Percentiles rank a stretch among this genome's conserved stretches.
Evolutionary conservation across 768 basidiomycete species (phyloP).

Genomic region (Tricholoma terreum): DNA sequence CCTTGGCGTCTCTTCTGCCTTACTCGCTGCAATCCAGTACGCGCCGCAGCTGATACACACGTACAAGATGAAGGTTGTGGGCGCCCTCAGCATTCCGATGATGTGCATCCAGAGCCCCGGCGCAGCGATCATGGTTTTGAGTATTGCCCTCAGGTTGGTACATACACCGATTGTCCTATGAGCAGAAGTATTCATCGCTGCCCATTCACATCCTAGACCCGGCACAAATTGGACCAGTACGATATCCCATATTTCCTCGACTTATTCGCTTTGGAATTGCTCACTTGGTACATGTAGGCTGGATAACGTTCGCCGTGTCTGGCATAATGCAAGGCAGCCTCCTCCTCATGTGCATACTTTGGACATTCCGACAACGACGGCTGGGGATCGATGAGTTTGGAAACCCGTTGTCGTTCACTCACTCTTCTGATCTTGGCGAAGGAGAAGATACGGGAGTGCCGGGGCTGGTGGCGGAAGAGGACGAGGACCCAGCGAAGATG

Average conservation of each 20-base stretch:
- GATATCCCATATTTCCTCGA: constrained; percentile 13
- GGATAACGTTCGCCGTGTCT: constrained; percentile 78
- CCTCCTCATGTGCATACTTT: constrained; percentile 80
- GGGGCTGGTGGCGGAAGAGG: constrained; percentile 20
- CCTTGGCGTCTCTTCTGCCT: constrained; percentile 77
- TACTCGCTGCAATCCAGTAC: constrained; percentile 83
- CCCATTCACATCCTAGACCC: constrained; percentile 40
- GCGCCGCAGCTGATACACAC: constrained; percentile 84
- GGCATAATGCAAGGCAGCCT: constrained; percentile 83
- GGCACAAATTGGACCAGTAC: constrained; percentile 85
- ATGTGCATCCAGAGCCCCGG: constrained; percentile 96
- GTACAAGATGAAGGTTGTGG: constrained; percentile 75
- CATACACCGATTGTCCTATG: not conserved
- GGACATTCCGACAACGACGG: constrained; percentile 74
- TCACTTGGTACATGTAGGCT: constrained; percentile 42
- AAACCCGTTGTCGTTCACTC: constrained; percentile 29
- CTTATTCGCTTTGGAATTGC: not conserved
- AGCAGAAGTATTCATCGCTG: not conserved
- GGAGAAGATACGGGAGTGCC: constrained; percentile 16
- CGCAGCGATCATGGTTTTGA: constrained; percentile 80
- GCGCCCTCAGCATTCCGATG: constrained; percentile 91
- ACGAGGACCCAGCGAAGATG: constrained; percentile 21
- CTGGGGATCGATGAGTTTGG: constrained; percentile 91
- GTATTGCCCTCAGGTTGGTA: constrained; percentile 65
- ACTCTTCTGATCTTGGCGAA: not conserved